Conservation (phyloP, 2,329 filamentous ascomycete genomes). For the Rutstroemia sp. region DNA sequence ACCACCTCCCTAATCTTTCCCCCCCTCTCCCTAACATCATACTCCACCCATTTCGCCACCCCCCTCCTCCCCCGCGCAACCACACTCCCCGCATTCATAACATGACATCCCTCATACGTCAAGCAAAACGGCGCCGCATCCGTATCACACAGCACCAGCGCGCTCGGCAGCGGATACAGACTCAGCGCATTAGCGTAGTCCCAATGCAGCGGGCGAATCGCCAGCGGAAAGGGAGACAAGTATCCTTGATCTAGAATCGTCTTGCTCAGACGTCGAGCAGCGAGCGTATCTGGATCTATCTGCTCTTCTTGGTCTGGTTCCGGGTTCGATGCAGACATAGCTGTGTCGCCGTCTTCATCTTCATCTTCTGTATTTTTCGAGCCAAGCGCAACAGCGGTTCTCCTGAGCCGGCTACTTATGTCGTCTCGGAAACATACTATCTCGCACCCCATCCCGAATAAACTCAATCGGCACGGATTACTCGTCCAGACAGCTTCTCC, state of each 20-base stretch:
- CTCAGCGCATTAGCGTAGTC: conserved; percentile 71
- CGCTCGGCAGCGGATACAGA: conserved; percentile 82
- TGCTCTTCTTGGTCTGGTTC: conserved; percentile 6
- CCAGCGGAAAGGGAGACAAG: conserved; percentile 78
- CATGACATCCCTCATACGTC: conserved; percentile 91
- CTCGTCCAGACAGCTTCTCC: conserved; percentile 82
- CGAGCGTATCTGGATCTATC: conserved; percentile 36
- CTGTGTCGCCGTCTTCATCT: conserved; percentile 20
- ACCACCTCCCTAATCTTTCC: conserved; percentile 26
- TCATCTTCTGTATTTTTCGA: conserved; percentile 23
- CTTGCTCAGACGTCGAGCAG: conserved; percentile 75
- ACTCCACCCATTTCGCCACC: conserved; percentile 80
- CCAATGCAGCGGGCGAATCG: conserved; percentile 78
- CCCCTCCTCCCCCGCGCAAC: conserved; percentile 62
- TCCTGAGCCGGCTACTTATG: conserved; percentile 68
- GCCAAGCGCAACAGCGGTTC: conserved; percentile 65
- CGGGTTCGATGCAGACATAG: conserved; percentile 6
- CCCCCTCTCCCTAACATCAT: conserved; percentile 46
- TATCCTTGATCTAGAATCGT: conserved; percentile 87
- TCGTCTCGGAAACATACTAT: conserved; percentile 85
- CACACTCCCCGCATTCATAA: conserved; percentile 83
- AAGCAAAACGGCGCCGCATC: conserved; percentile 77
- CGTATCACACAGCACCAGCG: conserved; percentile 74
- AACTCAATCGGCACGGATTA: conserved; percentile 73
- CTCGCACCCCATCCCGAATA: conserved; percentile 86